Base-by-base conservation (phyloP, 257 asterid genomes). In the Anisodus tanguticus region DNA sequence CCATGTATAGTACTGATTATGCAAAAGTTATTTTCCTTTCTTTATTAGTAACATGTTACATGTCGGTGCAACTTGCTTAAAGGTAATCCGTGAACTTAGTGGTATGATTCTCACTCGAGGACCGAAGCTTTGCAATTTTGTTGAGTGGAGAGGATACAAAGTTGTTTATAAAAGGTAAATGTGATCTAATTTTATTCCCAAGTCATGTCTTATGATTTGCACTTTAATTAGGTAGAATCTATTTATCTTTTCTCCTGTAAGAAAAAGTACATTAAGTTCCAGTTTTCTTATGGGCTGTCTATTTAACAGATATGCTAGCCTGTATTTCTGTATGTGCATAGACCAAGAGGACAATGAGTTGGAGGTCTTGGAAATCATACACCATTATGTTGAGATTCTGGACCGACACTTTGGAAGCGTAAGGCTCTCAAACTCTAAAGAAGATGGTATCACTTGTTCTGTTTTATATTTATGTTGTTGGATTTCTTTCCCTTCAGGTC, bases 361-460 rank as follows among this genome's bases (percentile, higher is more conserved):
- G 93, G 99, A 96, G 91, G 64, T 93, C 87, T 97, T 93, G 72
- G 98, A 94, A 89, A 92, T 96, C 81, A 96, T 96, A 85, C 99
- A 96, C 88, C 98, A 93, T 85, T 96, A 41, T 84, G 99, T 96
- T 81, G 99, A 96, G 95, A 93, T 96, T 84, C 90, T 96, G 74
- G 99, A 96, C 89, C 95, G 99, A 86, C 94, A 96, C 93, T 96
- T 96, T 83, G 99, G 99, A 89, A 96, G 99, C 85, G 99, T 96
- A 90, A 92, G 98, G 85, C 76, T 88, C 41, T 58, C 45, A 84
- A 82, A 79, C 74, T 59, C 69, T 43, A 17, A 58, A 81, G 81
- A 16, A 66, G 84, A 82, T 53, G 13, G 64, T 0, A 41, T 66
- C 43, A 49, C 49, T 35, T 83, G 45, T 78, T 85, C 69, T 83